Evolutionary conservation across 441 rosid genomes (phyloP), one percentile per base, ranked within the genome.

Genomic region (Arabidopsis lyrata): DNA sequence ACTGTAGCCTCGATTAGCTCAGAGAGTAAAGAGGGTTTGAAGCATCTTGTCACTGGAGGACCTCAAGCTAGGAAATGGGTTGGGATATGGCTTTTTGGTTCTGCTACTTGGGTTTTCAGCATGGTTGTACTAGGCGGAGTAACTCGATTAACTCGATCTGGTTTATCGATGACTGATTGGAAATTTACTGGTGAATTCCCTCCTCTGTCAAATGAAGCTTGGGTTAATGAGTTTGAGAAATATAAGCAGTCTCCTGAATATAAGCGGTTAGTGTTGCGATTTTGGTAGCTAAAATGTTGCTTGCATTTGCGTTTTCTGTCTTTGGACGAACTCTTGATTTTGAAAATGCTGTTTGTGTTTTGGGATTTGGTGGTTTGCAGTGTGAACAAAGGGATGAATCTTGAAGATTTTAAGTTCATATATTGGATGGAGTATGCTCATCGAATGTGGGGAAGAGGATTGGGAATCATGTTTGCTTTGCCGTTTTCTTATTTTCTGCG

Each of bases 341-440:
- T 49, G 44, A 31, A 32, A 10, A 35, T 1, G 65, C 35, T 62
- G 13, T 44, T 58, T 16, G 10, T 66, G 52, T 39, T 66, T 66
- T 55, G 42, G 29, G 3, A 18, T 39, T 8, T 45, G 41, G 55
- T 60, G 22, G 39, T 61, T 24, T 78, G 80, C 84, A 92, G 98
- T 57, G 85, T 91, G 77, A 95, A 95, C 81, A 89, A 80, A 86
- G 97, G 99, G 82, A 95, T 95, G 98, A 91, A 76, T 42, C 63
- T 95, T 74, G 96, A 87, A 70, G 98, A 92, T 78, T 95, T 95
- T 75, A 95, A 91, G 82, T 95, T 95, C 66, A 95, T 92, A 57
- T 95, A 87, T 78, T 90, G 98, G 99, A 95, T 95, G 97, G 98
- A 93, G 83, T 95, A 92, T 71, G 97, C 91, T 44, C 97, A 92